Evolutionary conservation across 2,329 filamentous ascomycete species (phyloP), one percentile per base, ranked within the genome.

Genomic region (Tolypocladium nubicola): DNA sequence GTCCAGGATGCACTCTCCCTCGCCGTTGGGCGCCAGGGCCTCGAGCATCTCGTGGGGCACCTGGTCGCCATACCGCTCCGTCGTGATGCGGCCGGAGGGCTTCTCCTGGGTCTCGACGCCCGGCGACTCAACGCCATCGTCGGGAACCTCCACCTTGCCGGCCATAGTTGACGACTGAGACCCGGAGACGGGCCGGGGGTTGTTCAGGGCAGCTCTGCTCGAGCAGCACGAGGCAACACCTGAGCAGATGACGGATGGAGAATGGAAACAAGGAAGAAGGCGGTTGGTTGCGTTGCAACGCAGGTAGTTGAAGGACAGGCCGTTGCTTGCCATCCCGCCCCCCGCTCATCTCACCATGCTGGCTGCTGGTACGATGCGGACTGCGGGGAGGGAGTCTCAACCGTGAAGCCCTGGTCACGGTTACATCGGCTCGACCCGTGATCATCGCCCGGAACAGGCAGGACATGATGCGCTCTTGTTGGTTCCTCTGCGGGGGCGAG

Each of bases 1-100:
- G 39, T 69, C 67, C 26, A 75, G 63, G 55, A 77, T 73, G 61
- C 74, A 74, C 21, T 59, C 61, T 30, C 26, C 64, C 59, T 76
- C 74, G 50, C 72, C 74, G 49, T 75, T 75, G 37, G 74, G 74
- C 1, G 73, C 74, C 43, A 76, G 63, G 53, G 68, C 68, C 58
- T 75, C 71, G 43, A 75, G 69, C 62, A 72, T 67, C 57, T 71
- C 66, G 37, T 69, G 68, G 7, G 72, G 62, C 54, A 76, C 74
- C 60, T 74, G 72, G 59, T 73, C 70, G 3, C 70, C 67, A 55
- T 61, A 62, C 19, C 52, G 43, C 52, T 49, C 49, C 14, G 39
- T 49, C 1, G 52, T 55, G 23, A 54, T 21, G 10, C 23, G 40
- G 4, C 33, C 39, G 37, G 47, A 38, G 11, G 30, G n/a, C 53